Percentiles rank a stretch among this genome's conserved stretches.
Conservation (phyloP, 1,284 basidiomycete genomes). For the Moesziomyces antarcticus region DNA sequence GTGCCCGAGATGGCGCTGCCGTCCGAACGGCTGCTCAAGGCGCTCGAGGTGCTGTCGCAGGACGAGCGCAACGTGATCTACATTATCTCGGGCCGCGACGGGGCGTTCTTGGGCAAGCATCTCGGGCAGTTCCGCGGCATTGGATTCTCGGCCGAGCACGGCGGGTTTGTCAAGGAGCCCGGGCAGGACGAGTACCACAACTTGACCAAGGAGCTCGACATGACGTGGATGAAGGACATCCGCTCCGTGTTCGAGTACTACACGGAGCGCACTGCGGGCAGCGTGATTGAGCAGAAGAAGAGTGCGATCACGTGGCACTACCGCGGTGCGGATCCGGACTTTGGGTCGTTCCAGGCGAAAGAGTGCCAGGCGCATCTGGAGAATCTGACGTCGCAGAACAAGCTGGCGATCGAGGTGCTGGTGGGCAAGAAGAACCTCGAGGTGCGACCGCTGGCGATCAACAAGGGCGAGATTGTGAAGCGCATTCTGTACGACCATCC, state of each 20-base stretch:
- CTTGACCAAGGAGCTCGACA: conserved; percentile 89
- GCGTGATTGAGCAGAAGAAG: conserved; percentile 95
- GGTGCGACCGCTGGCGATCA: conserved; percentile 91
- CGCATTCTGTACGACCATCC: conserved; percentile 89
- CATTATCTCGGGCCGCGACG: conserved; percentile 97
- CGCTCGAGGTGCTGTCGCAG: conserved; percentile 77
- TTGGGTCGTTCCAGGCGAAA: conserved; percentile 76
- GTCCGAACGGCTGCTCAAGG: conserved; percentile 78
- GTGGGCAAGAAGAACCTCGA: conserved; percentile 97
- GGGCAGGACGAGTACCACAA: conserved; percentile 80
- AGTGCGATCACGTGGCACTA: conserved; percentile 99
- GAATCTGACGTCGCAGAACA: conserved; percentile 73
- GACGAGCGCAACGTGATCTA: conserved; percentile 92
- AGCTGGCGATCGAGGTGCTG: conserved; percentile 68
- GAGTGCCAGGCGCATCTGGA: conserved; percentile 96
- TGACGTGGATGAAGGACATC: conserved; percentile 97
- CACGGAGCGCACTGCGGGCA: conserved; percentile 92
- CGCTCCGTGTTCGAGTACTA: conserved; percentile 95
- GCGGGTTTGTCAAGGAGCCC: conserved; percentile 86
- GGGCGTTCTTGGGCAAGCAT: conserved; percentile 88
- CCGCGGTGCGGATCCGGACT: conserved; percentile 90
- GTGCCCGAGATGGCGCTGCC: conserved; percentile 88
- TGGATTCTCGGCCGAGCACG: conserved; percentile 96
- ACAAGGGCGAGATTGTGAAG: conserved; percentile 99
- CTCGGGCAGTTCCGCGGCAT: conserved; percentile 84